A percentile compares a stretch with the other conserved stretches of the same genome.
Evolutionary conservation across 371 early-diverging fungal genomes (phyloP).

Genomic region (Rhizopus arrhizus): DNA sequence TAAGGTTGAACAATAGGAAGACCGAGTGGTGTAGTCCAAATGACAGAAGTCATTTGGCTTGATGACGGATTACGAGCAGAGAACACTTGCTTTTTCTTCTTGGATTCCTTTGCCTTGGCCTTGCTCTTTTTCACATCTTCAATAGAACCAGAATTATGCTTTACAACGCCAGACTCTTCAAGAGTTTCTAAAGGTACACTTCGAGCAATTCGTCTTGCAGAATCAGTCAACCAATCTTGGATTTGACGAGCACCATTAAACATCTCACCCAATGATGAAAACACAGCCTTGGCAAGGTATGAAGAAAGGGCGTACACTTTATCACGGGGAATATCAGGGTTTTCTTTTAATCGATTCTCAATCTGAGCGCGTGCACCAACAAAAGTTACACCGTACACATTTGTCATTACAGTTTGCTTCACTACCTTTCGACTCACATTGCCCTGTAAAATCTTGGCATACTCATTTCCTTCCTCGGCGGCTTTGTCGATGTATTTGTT

Average conservation of each 20-base stretch:
- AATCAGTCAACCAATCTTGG: conserved; percentile 93
- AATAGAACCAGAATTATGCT: neutral
- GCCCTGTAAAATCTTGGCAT: conserved; percentile 62
- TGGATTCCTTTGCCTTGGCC: neutral
- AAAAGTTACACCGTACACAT: conserved; percentile 97
- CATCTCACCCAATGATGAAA: conserved; percentile 85
- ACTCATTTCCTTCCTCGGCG: conserved; percentile 56
- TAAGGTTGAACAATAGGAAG: conserved; percentile 97
- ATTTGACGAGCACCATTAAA: conserved; percentile 88
- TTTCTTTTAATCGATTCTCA: conserved; percentile 75
- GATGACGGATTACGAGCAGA: conserved; percentile 50
- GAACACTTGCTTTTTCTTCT: conserved; percentile 37
- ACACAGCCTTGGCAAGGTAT: conserved; percentile 85
- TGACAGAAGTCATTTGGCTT: conserved; percentile 83
- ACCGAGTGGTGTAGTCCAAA: conserved; percentile 97
- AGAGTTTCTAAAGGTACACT: conserved; percentile 73
- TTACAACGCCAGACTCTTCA: conserved; percentile 45
- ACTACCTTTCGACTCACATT: conserved; percentile 92
- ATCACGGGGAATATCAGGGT: conserved; percentile 61
- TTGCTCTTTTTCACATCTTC: conserved; percentile 7
- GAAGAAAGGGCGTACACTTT: conserved; percentile 57
- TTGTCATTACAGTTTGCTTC: conserved; percentile 99
- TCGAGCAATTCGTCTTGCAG: conserved; percentile 82
- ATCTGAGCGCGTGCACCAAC: conserved; percentile 94
- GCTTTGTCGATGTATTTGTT: conserved; percentile 69